Evolutionary conservation across 192 early-diverging fungal genomes (phyloP).

Genomic region (Rhizoclosmatium sp.): DNA sequence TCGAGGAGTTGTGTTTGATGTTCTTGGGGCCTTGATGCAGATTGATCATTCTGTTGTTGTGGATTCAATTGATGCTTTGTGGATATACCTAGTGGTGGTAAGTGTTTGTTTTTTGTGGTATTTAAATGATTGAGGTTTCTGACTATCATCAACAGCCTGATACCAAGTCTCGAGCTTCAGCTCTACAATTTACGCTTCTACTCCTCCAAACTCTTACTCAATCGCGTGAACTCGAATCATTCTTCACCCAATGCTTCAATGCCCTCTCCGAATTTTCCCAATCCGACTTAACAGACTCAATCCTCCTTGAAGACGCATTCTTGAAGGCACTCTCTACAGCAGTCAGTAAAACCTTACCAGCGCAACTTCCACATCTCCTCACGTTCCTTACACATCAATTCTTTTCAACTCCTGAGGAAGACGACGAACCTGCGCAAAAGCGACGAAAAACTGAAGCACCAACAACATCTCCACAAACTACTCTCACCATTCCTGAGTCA

Average conservation of each 20-base stretch:
- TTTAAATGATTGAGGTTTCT: neutral
- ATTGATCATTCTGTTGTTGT: slow-evolving; percentile 27
- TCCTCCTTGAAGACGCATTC: neutral
- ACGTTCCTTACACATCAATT: neutral
- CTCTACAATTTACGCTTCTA: slow-evolving; percentile 8
- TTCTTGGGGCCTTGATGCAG: neutral
- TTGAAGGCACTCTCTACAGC: neutral
- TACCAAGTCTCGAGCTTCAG: slow-evolving; percentile 5
- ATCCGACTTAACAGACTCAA: neutral
- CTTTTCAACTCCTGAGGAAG: neutral
- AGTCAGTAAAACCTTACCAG: slow-evolving; percentile 24
- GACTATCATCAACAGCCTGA: neutral
- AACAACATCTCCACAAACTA: neutral
- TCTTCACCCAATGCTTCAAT: slow-evolving; percentile 8
- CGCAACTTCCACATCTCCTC: slow-evolving; percentile 16
- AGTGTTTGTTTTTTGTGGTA: neutral
- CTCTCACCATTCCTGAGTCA: neutral
- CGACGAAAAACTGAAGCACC: neutral
- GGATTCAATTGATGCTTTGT: slow-evolving; percentile 17
- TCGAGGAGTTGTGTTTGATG: neutral
- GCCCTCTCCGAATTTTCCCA: neutral
- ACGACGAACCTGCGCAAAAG: neutral
- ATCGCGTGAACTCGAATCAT: slow-evolving; percentile 19
- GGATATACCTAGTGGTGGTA: neutral
- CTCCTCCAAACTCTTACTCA: slow-evolving; percentile 21